Evolutionary conservation across 108 stramenopile genomes (phyloP).

Genomic region (Pseudonitzschia multiseries): DNA sequence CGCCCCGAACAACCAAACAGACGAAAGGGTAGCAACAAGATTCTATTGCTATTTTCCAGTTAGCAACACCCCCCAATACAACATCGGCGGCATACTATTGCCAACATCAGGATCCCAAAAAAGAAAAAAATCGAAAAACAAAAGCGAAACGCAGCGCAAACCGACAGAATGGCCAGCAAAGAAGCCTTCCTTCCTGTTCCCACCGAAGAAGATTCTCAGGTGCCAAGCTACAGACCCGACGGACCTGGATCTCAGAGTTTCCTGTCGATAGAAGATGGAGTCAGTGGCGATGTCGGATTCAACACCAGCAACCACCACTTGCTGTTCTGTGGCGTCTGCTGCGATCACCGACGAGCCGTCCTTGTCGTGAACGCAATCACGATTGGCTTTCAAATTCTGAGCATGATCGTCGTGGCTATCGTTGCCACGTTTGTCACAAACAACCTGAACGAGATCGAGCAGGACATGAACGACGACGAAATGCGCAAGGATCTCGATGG

Average conservation of each 20-base stretch:
- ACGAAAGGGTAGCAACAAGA: too few relatives aligned
- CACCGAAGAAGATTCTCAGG: not conserved
- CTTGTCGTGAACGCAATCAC: constrained; percentile 41
- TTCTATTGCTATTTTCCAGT: too few relatives aligned
- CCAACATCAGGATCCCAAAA: too few relatives aligned
- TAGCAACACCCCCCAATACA: too few relatives aligned
- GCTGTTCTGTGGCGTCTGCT: constrained; percentile 36
- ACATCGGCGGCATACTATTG: too few relatives aligned
- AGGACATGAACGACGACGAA: not conserved
- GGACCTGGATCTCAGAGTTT: not conserved
- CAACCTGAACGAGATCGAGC: constrained; percentile 1
- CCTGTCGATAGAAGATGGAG: not conserved
- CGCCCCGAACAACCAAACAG: too few relatives aligned
- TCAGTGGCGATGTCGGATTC: not conserved
- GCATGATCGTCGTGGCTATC: not conserved
- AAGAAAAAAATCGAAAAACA: too few relatives aligned
- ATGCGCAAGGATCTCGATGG: not conserved
- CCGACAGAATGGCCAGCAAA: constrained; percentile 3
- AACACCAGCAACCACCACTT: not conserved
- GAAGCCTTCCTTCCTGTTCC: constrained; percentile 1
- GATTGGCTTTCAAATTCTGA: constrained; percentile 6
- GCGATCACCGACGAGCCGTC: constrained; percentile 42
- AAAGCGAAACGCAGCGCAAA: too few relatives aligned
- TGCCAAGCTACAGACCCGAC: not conserved
- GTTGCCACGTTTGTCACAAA: not conserved